These are phyloP conservation scores for Penstemon eatonii DNA, from an alignment of 257 asterid genomes.

Conservation along the genomic window DNA sequence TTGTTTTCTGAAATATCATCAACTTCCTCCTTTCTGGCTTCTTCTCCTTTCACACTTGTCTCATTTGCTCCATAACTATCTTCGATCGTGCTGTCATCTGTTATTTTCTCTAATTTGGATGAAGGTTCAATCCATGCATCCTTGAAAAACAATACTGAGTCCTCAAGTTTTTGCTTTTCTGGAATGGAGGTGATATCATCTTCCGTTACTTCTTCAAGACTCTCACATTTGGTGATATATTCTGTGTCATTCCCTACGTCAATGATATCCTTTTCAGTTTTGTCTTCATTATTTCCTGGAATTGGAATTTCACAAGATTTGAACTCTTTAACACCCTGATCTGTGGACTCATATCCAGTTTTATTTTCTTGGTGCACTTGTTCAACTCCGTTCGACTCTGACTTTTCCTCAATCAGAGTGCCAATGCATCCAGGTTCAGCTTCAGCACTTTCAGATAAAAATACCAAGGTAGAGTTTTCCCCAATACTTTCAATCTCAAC, in stretches of 20 bases:
- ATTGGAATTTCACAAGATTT: slow-evolving; percentile 2
- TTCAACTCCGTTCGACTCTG: slow-evolving; percentile 27
- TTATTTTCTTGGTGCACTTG: slow-evolving; percentile 24
- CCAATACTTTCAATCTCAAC: slow-evolving; percentile 9
- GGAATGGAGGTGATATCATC: background rate
- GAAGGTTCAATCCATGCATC: slow-evolving; percentile 7
- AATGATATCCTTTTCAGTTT: background rate
- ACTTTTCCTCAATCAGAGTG: slow-evolving; percentile 15
- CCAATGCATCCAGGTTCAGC: slow-evolving; percentile 4
- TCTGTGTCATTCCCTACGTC: background rate
- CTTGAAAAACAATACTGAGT: background rate
- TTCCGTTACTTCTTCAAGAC: slow-evolving; percentile 8
- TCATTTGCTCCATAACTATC: slow-evolving; percentile 8
- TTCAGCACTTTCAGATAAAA: slow-evolving; percentile 13
- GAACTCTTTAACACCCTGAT: slow-evolving; percentile 12
- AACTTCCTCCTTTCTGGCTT: slow-evolving; percentile 12
- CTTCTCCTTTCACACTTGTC: slow-evolving; percentile 16
- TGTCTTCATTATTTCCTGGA: background rate
- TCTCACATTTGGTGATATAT: background rate
- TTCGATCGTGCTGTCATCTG: background rate
- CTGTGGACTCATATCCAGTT: slow-evolving; percentile 21
- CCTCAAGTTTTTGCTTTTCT: background rate
- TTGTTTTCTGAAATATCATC: slow-evolving; percentile 13
- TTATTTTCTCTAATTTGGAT: background rate
- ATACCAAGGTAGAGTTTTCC: slow-evolving; percentile 18